phyloP scores from a whole-genome alignment of 2,329 filamentous ascomycete genomes.

The Plenodomus biglobosus region DNA sequence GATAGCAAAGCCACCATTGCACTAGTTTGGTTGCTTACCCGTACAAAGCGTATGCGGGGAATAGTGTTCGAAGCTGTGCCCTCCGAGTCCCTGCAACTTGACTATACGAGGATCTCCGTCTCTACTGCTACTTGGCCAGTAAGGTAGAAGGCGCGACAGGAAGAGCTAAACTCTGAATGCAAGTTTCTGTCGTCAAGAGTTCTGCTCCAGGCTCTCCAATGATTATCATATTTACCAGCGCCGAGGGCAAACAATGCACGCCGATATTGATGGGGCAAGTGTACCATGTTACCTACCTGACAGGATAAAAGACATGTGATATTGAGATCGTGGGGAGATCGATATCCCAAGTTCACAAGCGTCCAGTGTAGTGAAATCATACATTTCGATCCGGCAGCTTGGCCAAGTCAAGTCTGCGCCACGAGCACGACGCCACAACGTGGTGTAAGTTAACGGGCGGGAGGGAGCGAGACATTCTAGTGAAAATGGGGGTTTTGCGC shows the following conservation, averaged over 20 bases:
- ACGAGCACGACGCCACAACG: neutral
- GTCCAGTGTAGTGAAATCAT: neutral
- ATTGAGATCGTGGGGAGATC: neutral
- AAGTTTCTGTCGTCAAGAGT: neutral
- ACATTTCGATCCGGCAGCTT: neutral
- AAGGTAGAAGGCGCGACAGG: too few species aligned
- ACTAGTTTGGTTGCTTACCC: slow-evolving; percentile 5
- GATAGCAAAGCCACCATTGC: slow-evolving; percentile 1
- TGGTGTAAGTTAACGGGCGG: neutral
- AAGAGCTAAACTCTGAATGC: neutral
- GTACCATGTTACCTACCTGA: neutral
- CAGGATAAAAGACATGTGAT: neutral
- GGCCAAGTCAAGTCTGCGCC: neutral
- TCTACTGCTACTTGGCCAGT: too few species aligned
- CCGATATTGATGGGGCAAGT: neutral
- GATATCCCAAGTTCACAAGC: neutral
- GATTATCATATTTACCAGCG: neutral
- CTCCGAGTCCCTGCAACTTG: neutral
- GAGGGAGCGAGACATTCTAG: too few species aligned
- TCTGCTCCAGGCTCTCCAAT: neutral
- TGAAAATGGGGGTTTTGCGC: too few species aligned
- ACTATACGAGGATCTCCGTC: neutral
- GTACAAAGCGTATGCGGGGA: neutral
- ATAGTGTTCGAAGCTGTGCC: neutral
- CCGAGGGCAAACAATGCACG: too few species aligned